Evolutionary conservation across 345 rosid genomes (phyloP), one percentile per base, ranked within the genome.

Genomic region (Xanthoceras sorbifolium): DNA sequence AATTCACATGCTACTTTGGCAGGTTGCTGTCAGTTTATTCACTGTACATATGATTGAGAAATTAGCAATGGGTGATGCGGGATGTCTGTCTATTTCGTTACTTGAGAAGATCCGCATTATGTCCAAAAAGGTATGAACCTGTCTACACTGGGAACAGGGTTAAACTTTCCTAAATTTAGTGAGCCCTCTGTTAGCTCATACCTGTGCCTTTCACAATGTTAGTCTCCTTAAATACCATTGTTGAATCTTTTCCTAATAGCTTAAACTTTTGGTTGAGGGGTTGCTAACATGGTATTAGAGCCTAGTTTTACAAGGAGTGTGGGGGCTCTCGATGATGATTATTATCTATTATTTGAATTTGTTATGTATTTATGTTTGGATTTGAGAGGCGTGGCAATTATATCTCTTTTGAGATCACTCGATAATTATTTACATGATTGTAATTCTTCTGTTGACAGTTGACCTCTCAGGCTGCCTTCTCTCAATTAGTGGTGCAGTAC

Each of bases 21-120:
- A 96, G 99, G 91, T 90, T 38, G 93, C 97, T 65, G 79, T 89
- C 42, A 86, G 89, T 83, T 84, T 89, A 81, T 87, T 91, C 55
- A 63, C 78, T 25, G 94, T 91, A 79, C 92, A 91, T 81, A 80
- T 88, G 69, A 93, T 93, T 84, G 87, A 73, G 70, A 92, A 90
- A 80, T 74, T 92, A 84, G 87, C 84, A 65, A 69, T 86, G 46
- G 86, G 91, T 70, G 82, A 89, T 69, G 64, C 82, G 17, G 99
- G 97, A 80, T 80, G 91, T 79, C 79, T 93, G 82, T 92, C 94
- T 46, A 60, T 86, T 66, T 86, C 90, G 50, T 85, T 96, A 74
- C 79, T 85, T 75, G 91, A 87, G 82, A 92, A 86, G 88, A 80
- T 93, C 69, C 83, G 38, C 34, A 42, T 36, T 38, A 67, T 89